Percentiles rank a stretch among this genome's conserved stretches.
phyloP scores from a whole-genome alignment of 2,329 filamentous ascomycete genomes.

The Ophiostoma himal-ulmi region DNA sequence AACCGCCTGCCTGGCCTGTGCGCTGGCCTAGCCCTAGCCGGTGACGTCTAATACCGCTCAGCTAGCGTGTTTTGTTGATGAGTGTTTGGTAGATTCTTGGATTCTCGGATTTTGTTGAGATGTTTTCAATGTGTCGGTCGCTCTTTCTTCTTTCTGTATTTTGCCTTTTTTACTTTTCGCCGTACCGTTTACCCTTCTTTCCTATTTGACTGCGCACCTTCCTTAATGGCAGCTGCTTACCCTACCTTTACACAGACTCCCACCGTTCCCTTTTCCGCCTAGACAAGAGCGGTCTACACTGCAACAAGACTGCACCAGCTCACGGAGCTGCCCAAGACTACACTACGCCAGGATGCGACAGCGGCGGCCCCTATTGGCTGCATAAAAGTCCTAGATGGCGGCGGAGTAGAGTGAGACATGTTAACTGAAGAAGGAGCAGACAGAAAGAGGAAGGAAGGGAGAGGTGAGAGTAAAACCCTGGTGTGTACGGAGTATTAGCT shows the following conservation, averaged over 20 bases:
- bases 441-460: not conserved
- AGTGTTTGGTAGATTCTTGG: not conserved
- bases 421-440: not conserved
- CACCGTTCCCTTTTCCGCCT: not conserved
- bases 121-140: not conserved
- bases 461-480: not conserved
- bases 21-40: not conserved
- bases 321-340: not conserved
- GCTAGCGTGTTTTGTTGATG: not conserved
- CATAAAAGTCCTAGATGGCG: not conserved
- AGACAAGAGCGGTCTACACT: not conserved
- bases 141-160: not conserved
- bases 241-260: not conserved
- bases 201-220: not conserved
- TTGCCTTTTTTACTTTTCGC: not conserved
- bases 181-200: not conserved
- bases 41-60: not conserved
- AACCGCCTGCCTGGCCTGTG: constrained; percentile 5
- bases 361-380: not conserved
- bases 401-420: not conserved
- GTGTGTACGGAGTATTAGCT: not conserved
- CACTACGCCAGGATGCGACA: not conserved
- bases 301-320: not conserved
- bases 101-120: not conserved
- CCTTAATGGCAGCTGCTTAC: not conserved